Evolutionary conservation across 345 rosid species (phyloP), one percentile per base, ranked within the genome.

Genomic region (Kernera saxatilis): DNA sequence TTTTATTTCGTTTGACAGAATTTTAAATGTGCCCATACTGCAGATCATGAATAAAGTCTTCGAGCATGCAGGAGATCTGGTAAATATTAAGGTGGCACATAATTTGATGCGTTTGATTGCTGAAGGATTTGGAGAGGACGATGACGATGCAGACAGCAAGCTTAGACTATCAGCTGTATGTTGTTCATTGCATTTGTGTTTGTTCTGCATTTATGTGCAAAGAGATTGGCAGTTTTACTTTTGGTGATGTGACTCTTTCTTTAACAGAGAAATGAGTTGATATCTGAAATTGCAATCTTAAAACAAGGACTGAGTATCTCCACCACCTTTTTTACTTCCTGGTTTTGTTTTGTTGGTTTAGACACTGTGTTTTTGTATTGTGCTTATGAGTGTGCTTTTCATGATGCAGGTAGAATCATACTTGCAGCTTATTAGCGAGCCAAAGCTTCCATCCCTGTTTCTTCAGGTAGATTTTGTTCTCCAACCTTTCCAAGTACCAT

Each of bases 51-150:
- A 91, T 82, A 88, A 81, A 84, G 97, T 94, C 67, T 89, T 94
- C 75, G 92, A 91, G 91, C 98, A 89, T 83, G 99, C 97, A 3
- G 99, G 98, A 70, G 96, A 89, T 88, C 72, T 94, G 70, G 97
- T 94, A 55, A 90, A 94, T 77, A 77, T 82, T 74, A 94, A 94
- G 82, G 95, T 94, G 77, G 96, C 95, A 13, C 98, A 94, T 78
- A 94, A 91, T 77, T 79, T 94, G 80, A 91, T 94, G 95, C 86
- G 96, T 51, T 79, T 94, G 80, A 94, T 89, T 78, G 99, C 93
- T 23, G 99, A 94, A 83, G 99, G 98, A 45, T 89, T 91, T 70
- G 95, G 99, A 23, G 96, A 91, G 76, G 99, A 94, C 51, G 90
- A 89, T 79, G 96, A 88, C 66, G 78, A 78, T 29, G 92, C 97